Evolutionary conservation across 2,329 filamentous ascomycete genomes (phyloP).

Genomic region (Xylaria hypoxylon): DNA sequence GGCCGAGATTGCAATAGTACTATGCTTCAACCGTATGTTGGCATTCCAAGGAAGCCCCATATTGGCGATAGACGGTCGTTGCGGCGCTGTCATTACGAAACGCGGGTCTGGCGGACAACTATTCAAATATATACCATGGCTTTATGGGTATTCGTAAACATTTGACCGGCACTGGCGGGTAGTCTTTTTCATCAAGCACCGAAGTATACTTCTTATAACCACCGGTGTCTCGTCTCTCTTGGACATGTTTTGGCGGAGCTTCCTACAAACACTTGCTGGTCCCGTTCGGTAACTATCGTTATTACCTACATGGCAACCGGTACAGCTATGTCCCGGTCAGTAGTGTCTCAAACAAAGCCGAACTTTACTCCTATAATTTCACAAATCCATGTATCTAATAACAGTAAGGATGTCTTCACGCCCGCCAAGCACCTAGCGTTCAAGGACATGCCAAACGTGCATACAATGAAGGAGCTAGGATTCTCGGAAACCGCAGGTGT

Average conservation of each 20-base stretch:
- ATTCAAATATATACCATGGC: conserved; percentile 41
- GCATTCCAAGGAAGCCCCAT: conserved; percentile 11
- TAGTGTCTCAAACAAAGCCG: conserved; percentile 31
- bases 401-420: conserved; percentile 57
- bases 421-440: conserved; percentile 67
- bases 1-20: conserved; percentile 33
- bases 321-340: conserved; percentile 34
- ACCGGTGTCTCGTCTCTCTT: conserved; percentile 5
- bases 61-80: conserved; percentile 23
- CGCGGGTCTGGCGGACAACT: conserved; percentile 6
- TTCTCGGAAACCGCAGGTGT: conserved; percentile 66
- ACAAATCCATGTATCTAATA: conserved; percentile 26
- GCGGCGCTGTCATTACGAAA: conserved; percentile 26
- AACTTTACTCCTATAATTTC: conserved; percentile 47
- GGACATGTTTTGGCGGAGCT: background rate
- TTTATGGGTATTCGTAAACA: conserved; percentile 1
- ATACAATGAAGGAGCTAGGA: conserved; percentile 72
- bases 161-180: background rate
- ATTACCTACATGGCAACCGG: conserved; percentile 44
- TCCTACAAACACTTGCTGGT: background rate
- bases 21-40: conserved; percentile 39
- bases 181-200: background rate
- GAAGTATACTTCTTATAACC: background rate
- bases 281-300: conserved; percentile 12
- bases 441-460: conserved; percentile 61